Evolutionary conservation across 768 basidiomycete species (phyloP).

Genomic region (Wakefieldia striispora): DNA sequence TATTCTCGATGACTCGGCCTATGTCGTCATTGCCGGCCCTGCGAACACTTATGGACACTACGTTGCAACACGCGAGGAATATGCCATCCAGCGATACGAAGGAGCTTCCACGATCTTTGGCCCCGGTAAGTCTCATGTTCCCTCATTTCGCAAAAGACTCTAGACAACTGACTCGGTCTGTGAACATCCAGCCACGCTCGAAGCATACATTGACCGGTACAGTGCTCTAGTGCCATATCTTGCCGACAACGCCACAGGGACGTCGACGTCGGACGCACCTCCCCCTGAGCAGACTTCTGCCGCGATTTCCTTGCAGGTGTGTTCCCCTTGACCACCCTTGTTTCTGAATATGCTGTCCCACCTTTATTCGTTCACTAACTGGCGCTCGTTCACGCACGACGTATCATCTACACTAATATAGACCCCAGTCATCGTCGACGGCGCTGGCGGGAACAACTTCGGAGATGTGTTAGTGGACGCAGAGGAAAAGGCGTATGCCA

Average conservation of each 20-base stretch:
- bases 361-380: neutral
- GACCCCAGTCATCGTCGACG: constrained; percentile 64
- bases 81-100: constrained; percentile 73
- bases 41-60: constrained; percentile 81
- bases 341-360: neutral
- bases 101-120: constrained; percentile 81
- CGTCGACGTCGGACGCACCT: constrained; percentile 60
- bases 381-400: no score
- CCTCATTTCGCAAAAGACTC: neutral
- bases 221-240: constrained; percentile 62
- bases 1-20: constrained; percentile 63
- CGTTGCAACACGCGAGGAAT: constrained; percentile 71
- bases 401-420: constrained; percentile 24
- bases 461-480: constrained; percentile 63
- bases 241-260: constrained; percentile 42
- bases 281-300: constrained; percentile 61
- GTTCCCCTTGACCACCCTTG: neutral
- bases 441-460: constrained; percentile 53
- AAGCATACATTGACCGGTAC: constrained; percentile 79
- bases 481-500: constrained; percentile 44
- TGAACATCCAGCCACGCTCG: constrained; percentile 56
- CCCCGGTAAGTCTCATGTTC: constrained; percentile 48
- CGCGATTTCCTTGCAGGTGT: constrained; percentile 67
- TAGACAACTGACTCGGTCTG: neutral
- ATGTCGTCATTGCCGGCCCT: constrained; percentile 79